phyloP scores from a whole-genome alignment of 371 early-diverging fungal species.

The Furculomyces boomerangus region DNA sequence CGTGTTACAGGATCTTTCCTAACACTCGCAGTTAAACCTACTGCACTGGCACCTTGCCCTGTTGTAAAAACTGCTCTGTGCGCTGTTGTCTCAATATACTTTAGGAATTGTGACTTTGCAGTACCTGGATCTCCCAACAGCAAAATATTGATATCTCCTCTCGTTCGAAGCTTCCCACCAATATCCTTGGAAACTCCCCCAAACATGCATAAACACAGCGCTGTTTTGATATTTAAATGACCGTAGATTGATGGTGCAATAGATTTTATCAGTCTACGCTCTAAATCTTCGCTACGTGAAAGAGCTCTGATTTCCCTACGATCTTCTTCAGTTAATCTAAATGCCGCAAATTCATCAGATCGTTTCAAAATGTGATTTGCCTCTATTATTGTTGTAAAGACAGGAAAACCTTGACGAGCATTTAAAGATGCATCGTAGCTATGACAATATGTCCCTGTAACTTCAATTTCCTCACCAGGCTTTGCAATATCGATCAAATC shows the following conservation, averaged over 20 bases:
- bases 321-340: constrained; percentile 84
- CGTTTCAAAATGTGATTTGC: constrained; percentile 81
- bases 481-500: constrained; percentile 95
- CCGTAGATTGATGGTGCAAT: constrained; percentile 99
- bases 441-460: constrained; percentile 96
- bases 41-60: constrained; percentile 98
- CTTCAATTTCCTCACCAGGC: constrained; percentile 97
- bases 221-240: constrained; percentile 94
- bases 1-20: constrained; percentile 90
- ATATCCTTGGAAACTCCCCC: constrained; percentile 94
- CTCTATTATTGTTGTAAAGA: constrained; percentile 92
- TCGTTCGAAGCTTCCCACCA: constrained; percentile 76
- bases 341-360: constrained; percentile 69
- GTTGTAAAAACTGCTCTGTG: constrained; percentile 97
- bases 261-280: constrained; percentile 75
- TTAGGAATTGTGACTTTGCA: constrained; percentile 98
- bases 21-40: constrained; percentile 98
- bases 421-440: constrained; percentile 83
- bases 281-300: constrained; percentile 62
- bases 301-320: constrained; percentile 61
- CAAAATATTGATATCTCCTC: constrained; percentile 99
- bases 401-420: constrained; percentile 92
- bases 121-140: constrained; percentile 99
- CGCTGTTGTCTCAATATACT: constrained; percentile 90
- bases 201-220: constrained; percentile 90